Evolutionary conservation across 2,329 filamentous ascomycete species (phyloP).

Genomic region (Penicillium olsonii): DNA sequence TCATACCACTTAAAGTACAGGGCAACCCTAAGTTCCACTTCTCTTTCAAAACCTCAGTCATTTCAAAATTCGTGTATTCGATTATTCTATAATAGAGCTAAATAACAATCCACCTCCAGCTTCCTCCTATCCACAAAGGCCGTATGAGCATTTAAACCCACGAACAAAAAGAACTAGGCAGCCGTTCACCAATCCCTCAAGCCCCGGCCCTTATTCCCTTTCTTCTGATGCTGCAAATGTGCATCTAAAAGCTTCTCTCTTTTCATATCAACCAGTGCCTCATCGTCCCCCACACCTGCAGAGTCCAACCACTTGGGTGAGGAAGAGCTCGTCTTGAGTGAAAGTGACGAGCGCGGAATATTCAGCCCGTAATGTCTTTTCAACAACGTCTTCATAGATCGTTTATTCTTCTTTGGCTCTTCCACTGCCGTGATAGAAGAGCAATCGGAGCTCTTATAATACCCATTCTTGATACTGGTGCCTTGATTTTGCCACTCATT

Average conservation of each 20-base stretch:
- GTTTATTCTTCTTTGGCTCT: conserved; percentile 9
- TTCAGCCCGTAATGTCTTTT: conserved; percentile 15
- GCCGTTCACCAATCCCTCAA: conserved; percentile 4
- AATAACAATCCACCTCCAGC: too few species aligned
- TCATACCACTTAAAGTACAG: too few species aligned
- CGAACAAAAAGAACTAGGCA: background rate
- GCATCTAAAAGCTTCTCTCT: conserved; percentile 19
- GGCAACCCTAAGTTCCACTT: too few species aligned
- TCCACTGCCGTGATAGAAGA: background rate
- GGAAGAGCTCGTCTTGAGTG: conserved; percentile 7
- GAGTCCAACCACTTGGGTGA: conserved; percentile 17
- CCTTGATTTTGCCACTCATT: background rate
- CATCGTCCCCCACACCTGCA: conserved; percentile 13
- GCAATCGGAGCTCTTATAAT: background rate
- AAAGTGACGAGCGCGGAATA: conserved; percentile 15
- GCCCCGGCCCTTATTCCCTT: background rate
- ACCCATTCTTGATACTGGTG: background rate
- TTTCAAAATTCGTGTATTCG: too few species aligned
- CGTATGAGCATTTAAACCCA: too few species aligned
- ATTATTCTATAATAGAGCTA: too few species aligned
- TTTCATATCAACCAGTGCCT: conserved; percentile 11
- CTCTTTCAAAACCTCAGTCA: too few species aligned
- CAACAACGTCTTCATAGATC: conserved; percentile 17
- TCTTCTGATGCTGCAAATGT: conserved; percentile 7
- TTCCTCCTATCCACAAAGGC: too few species aligned